Evolutionary conservation across 2,329 filamentous ascomycete genomes (phyloP), one percentile per base, ranked within the genome.

Genomic region (Xylariaceae sp.): DNA sequence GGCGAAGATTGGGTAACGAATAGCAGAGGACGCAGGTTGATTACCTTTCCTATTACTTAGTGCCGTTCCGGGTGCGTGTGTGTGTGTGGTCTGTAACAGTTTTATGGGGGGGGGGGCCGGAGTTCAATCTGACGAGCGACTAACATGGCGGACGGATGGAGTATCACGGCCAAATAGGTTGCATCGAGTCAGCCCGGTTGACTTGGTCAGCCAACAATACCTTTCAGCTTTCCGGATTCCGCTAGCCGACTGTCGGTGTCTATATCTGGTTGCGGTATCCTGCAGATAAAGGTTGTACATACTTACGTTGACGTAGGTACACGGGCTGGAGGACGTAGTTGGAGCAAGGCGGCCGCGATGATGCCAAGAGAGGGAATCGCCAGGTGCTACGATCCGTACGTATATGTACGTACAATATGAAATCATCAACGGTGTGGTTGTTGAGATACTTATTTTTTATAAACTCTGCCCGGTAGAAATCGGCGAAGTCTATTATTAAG

Each of bases 181-280:
- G 52, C 57, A 62, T 56, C 21, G 57, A 62, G 60, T 62, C 57
- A 62, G 60, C 60, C 54, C 57, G 57, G 58, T 50, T 60, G 47
- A 41, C 52, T 44, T 62, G 54, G 54, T 60, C 54, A 62, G 55
- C 60, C 60, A 54, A 62, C 40, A 48, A 41, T 20, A 53, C 43
- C 50, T 50, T 37, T 37, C 32, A 37, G 32, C 32, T 37, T 37
- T 16, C 32, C 32, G 32, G 32, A 37, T 37, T 37, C 14, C 12
- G 32, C 32, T 37, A 37, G 32, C 14, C 32, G 32, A 37, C 52
- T 52, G 57, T 48, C 52, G 46, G 49, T 49, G 52, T 55, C 58
- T 20, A 20, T 40, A 51, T 44, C 44, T 49, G n/a, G 19, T 43
- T 29, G 19, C 40, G 42, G 40, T 29, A 51, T 51, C 37, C 47